Evolutionary conservation across 2,329 filamentous ascomycete species (phyloP).

Genomic region (Epichloe scottii): DNA sequence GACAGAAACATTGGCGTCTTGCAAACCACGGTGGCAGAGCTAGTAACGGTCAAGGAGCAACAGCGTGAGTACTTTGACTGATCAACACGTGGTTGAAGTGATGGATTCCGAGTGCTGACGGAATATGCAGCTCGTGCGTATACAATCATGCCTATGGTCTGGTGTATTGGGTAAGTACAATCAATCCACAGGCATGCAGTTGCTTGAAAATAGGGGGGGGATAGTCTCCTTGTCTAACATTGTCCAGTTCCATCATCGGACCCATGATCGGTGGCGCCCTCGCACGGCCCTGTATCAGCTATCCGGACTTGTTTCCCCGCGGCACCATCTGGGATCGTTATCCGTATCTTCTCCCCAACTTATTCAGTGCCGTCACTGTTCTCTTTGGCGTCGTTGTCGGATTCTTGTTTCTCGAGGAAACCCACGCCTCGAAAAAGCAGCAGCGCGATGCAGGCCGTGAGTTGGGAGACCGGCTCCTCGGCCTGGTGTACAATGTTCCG

Average conservation of each 20-base stretch:
- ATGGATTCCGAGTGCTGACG: background rate
- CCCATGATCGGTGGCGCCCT: constrained; percentile 84
- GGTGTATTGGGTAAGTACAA: constrained; percentile 69
- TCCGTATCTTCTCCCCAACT: constrained; percentile 83
- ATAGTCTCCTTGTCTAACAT: constrained; percentile 1
- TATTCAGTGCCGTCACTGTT: constrained; percentile 77
- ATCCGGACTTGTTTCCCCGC: constrained; percentile 58
- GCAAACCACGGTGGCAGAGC: constrained; percentile 87
- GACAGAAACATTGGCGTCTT: constrained; percentile 81
- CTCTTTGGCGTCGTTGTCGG: constrained; percentile 65
- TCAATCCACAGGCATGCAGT: background rate
- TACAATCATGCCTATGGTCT: constrained; percentile 95
- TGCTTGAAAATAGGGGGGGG: too few species aligned
- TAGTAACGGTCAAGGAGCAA: constrained; percentile 86
- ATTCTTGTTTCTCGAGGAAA: constrained; percentile 84
- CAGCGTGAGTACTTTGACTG: constrained; percentile 51
- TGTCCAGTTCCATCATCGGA: constrained; percentile 68
- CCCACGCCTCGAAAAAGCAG: constrained; percentile 70
- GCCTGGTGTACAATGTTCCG: constrained; percentile 22
- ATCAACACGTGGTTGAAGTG: background rate
- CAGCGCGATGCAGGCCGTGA: constrained; percentile 65
- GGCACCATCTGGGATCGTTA: constrained; percentile 74
- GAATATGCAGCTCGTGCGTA: constrained; percentile 62
- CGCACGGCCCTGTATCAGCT: constrained; percentile 73
- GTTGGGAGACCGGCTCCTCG: constrained; percentile 57